Base-by-base conservation (phyloP, 768 basidiomycete genomes). In the Podaxis sp. region DNA sequence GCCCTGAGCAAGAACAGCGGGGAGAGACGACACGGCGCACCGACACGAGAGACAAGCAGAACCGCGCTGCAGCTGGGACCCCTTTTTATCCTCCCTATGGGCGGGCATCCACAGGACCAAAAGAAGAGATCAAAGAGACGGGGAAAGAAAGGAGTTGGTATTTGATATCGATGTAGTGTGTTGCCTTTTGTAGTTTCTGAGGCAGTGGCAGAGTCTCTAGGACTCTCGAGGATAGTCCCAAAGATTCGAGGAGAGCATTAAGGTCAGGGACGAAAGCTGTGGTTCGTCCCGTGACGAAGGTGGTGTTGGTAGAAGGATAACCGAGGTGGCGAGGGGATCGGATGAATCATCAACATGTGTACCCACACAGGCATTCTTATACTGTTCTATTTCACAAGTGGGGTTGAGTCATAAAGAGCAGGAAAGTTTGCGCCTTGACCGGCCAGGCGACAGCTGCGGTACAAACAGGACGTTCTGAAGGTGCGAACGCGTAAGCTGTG, bases 21-120 rank as follows among this genome's bases (percentile, higher is more conserved):
- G 36, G 36, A 59, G 22, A 57, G 38, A 49, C 15, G 37, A 46
- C 53, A 51, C 33, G 33, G 68, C 78, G 66, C 65, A 80, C 79
- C 80, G 70, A 69, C 79, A 80, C 29, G 76, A 76, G 17, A 80
- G 70, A 70, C 79, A 80, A 22, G 80, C 80, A 41, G 76, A 73
- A 47, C 79, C 80, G 55, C 80, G 72, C 64, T 76, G 75, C 50
- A 81, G 69, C 43, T 60, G 59, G 17, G 59, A 61, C 53, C 58
- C 57, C 49, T 61, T 61, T 40, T 61, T 61, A 47, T 61, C 60
- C 43, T 55, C 52, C 41, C 52, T 61, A 5, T 61, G 53, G 17
- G 60, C 52, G 53, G 60, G 60, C 60, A 61, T 61, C 25, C 60
- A 55, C 60, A 61, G 27, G 41, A 33, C 27, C 50, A n/a, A 46